Evolutionary conservation across 2,329 filamentous ascomycete species (phyloP).

Genomic region (Xylariaceae sp.): DNA sequence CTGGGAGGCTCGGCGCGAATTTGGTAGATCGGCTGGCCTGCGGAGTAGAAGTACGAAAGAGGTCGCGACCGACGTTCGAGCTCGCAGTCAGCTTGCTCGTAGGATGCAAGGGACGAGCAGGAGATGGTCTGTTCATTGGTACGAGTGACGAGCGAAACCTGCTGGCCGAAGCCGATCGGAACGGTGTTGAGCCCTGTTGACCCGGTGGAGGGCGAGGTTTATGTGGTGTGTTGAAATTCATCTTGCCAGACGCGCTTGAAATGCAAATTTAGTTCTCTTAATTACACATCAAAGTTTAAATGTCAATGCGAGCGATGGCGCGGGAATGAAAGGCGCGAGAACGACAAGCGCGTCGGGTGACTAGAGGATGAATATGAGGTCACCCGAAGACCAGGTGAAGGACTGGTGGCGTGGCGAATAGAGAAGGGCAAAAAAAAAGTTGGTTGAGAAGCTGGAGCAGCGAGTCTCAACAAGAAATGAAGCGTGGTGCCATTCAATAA

Average conservation of each 20-base stretch:
- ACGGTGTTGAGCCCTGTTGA: conserved; percentile 36
- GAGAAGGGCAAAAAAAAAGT: conserved; percentile 7
- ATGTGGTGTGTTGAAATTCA: conserved; percentile 34
- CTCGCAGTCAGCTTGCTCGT: conserved; percentile 26
- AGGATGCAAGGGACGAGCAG: conserved; percentile 26
- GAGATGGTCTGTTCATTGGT: conserved; percentile 32
- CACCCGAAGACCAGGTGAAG: conserved; percentile 2
- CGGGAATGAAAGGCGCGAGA: too few species aligned
- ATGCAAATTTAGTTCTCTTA: conserved; percentile 1
- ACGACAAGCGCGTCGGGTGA: conserved; percentile 22
- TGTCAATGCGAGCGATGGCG: not conserved
- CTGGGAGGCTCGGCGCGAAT: conserved; percentile 36
- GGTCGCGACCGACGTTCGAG: conserved; percentile 31
- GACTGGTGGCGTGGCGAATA: conserved; percentile 2
- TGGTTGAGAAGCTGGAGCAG: conserved; percentile 16
- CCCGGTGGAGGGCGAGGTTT: conserved; percentile 35
- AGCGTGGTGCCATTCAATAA: conserved; percentile 16
- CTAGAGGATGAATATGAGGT: conserved; percentile 14
- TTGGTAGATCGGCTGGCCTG: conserved; percentile 30
- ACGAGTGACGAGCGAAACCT: conserved; percentile 40
- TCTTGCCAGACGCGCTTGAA: conserved; percentile 21
- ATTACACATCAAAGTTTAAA: conserved; percentile 11
- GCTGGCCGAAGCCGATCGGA: conserved; percentile 32
- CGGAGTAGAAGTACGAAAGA: conserved; percentile 37
- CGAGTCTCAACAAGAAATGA: conserved; percentile 9